Conservation (phyloP, 352 stramenopile species). For the Globisporangium paroecandrum region DNA sequence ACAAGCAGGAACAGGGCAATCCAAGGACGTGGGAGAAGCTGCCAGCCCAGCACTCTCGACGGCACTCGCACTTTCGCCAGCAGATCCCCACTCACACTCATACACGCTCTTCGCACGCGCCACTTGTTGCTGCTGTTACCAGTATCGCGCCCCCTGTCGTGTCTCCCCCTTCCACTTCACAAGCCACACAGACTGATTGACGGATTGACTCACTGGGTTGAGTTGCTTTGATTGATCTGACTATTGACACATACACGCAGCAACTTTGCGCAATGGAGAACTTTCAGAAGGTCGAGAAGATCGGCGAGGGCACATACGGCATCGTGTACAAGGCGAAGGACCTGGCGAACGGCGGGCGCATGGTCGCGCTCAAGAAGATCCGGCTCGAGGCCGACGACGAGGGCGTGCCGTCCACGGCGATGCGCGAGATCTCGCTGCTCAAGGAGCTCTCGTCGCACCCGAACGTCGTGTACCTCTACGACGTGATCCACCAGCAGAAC, state of each 20-base stretch:
- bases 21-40: background rate
- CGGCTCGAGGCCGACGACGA: slow-evolving; percentile 92
- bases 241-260: background rate
- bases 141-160: background rate
- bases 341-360: slow-evolving; percentile 69
- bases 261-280: slow-evolving; percentile 56
- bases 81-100: background rate
- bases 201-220: background rate
- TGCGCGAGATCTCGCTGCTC: slow-evolving; percentile 96
- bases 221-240: background rate
- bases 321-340: slow-evolving; percentile 97
- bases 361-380: slow-evolving; percentile 95
- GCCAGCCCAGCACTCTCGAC: background rate
- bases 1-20: background rate
- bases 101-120: background rate
- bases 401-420: slow-evolving; percentile 96
- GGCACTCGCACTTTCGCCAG: slow-evolving; percentile 8
- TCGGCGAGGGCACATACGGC: slow-evolving; percentile 94
- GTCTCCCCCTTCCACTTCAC: background rate
- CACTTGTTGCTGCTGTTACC: background rate
- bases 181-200: background rate
- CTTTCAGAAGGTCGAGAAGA: slow-evolving; percentile 85
- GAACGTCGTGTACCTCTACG: slow-evolving; percentile 90
- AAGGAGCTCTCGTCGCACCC: slow-evolving; percentile 93
- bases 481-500: slow-evolving; percentile 83